Base-by-base conservation (phyloP, 1,284 basidiomycete genomes). In the Neolentinus lepideus region DNA sequence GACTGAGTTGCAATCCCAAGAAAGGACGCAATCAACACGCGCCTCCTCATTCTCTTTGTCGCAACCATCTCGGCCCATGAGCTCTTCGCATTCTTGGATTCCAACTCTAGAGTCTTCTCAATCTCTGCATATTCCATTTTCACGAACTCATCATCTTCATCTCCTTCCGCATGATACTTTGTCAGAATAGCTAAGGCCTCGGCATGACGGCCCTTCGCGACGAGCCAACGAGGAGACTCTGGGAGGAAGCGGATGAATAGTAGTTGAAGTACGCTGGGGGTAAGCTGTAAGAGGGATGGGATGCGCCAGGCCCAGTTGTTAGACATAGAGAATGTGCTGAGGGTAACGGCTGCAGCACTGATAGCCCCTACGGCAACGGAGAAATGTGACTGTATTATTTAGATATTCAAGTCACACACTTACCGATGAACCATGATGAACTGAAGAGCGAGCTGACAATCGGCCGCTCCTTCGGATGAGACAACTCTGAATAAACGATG, bases 141-240 rank as follows among this genome's bases (percentile, higher is more conserved):
- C 60, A 90, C 76, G 57, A 77, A 74, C 0, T 80, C 78, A 58
- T 87, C 79, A 52, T 71, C 69, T 33, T 73, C 62, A 31, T 29
- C 26, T 6, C 26, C 51, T 16, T 29, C 26, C 6, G 51, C 33
- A 65, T 63, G 80, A 53, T 94, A 81, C 57, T 87, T 82, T 29
- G 76, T 67, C 58, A 94, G 77, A 9, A 90, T 70, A 2, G 56
- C 51, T 58, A 83, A 78, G 25, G 92, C 93, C 9, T 74, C 72
- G 8, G 76, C 82, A 57, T 85, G 71, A 51, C 76, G 75, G 51
- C 84, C 84, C 60, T 79, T 78, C 75, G 88, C 88, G 73, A 94
- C 78, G 57, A 86, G 81, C 81, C 81, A 94, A 68, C 93, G 90
- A 24, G 93, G 92, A 24, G 92, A 94, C 74, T 91, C 90, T 43